phyloP scores from a whole-genome alignment of 2,329 filamentous ascomycete genomes.

The Torrubiella hemipterigena region DNA sequence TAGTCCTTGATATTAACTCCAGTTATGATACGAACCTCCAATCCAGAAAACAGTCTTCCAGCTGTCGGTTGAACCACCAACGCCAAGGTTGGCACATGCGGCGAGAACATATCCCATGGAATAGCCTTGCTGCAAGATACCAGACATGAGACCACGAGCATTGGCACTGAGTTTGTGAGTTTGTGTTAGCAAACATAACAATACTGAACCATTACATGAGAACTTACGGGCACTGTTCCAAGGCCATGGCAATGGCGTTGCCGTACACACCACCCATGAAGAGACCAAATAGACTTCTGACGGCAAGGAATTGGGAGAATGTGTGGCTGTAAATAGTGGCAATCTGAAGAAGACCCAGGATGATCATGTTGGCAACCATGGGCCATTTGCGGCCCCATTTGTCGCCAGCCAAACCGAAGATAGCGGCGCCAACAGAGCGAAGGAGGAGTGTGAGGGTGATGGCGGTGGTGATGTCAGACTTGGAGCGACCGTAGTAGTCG shows the following conservation, averaged over 20 bases:
- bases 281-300: conserved; percentile 60
- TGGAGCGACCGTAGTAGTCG: conserved; percentile 33
- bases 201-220: too few relatives aligned
- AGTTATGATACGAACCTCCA: conserved; percentile 24
- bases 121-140: conserved; percentile 73
- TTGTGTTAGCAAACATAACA: too few relatives aligned
- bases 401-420: conserved; percentile 69
- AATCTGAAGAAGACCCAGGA: conserved; percentile 55
- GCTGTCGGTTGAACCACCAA: conserved; percentile 48
- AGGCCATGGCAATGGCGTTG: conserved; percentile 65
- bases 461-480: conserved; percentile 60
- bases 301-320: conserved; percentile 63
- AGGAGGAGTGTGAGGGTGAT: conserved; percentile 67
- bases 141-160: conserved; percentile 68
- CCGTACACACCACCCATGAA: conserved; percentile 78
- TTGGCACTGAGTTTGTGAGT: conserved; percentile 30
- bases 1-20: neutral
- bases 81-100: conserved; percentile 61
- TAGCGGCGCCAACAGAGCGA: conserved; percentile 60
- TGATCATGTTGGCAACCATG: conserved; percentile 69
- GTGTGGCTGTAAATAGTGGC: conserved; percentile 66
- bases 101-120: conserved; percentile 71
- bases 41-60: conserved; percentile 74
- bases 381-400: conserved; percentile 75
- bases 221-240: conserved; percentile 58